phyloP scores from a whole-genome alignment of 495 filamentous ascomycete species.

The Niebla homalea region DNA sequence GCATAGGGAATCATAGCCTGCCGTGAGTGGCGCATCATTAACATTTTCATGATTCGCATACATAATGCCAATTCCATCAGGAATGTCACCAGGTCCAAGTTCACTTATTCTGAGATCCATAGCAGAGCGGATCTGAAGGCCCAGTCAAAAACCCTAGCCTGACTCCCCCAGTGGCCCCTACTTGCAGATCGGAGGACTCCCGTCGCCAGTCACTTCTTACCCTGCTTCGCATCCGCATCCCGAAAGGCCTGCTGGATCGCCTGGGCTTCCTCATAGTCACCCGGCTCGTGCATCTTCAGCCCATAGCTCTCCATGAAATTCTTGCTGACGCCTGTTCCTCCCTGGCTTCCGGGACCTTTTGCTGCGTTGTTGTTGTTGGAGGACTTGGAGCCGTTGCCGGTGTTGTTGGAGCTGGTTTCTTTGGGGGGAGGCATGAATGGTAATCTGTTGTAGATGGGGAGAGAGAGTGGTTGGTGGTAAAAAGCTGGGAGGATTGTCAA shows the following conservation, averaged over 20 bases:
- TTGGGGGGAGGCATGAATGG: constrained; percentile 1
- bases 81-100: too few relatives aligned
- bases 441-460: background rate
- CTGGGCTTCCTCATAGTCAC: constrained; percentile 10
- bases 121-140: too few relatives aligned
- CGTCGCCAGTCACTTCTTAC: background rate
- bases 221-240: constrained; percentile 1
- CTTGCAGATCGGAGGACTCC: background rate
- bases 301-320: constrained; percentile 19
- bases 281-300: constrained; percentile 7
- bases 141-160: too few relatives aligned
- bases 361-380: background rate
- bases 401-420: background rate
- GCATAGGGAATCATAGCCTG: too few relatives aligned
- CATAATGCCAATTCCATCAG: too few relatives aligned
- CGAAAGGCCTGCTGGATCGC: constrained; percentile 6
- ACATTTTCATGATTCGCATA: too few relatives aligned
- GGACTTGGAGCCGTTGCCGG: background rate
- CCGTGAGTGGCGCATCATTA: too few relatives aligned
- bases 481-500: too few relatives aligned
- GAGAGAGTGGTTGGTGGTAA: too few relatives aligned
- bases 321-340: constrained; percentile 7
- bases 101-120: too few relatives aligned
- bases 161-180: too few relatives aligned
- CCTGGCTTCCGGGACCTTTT: background rate